These are phyloP conservation scores for Ceratobasidium papillatum DNA, from an alignment of 1,284 basidiomycete species.

Conservation along the genomic window DNA sequence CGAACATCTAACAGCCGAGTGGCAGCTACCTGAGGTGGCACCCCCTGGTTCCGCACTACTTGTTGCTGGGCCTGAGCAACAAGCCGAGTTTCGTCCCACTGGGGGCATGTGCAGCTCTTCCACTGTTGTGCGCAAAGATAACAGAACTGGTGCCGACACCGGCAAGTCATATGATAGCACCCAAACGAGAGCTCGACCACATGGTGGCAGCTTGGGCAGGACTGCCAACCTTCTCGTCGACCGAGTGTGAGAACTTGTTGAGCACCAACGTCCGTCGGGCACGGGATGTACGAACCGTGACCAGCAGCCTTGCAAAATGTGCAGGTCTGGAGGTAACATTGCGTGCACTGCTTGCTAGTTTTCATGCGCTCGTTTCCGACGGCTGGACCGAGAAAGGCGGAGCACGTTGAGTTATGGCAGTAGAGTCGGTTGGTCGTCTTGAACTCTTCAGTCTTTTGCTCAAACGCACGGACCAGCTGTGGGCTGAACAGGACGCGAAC, in stretches of 20 bases:
- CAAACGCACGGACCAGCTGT: conserved; percentile 48
- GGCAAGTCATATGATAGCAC: conserved; percentile 37
- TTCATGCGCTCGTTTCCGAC: background rate
- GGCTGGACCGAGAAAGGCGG: conserved; percentile 59
- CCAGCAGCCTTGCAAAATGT: conserved; percentile 55
- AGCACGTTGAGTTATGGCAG: conserved; percentile 59
- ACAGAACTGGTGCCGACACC: conserved; percentile 30
- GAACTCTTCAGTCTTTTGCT: conserved; percentile 53
- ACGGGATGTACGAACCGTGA: conserved; percentile 51
- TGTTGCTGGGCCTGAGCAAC: conserved; percentile 52
- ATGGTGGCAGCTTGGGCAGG: conserved; percentile 32
- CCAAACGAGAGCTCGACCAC: conserved; percentile 29
- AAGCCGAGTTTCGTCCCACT: conserved; percentile 63
- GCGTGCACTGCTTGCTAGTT: background rate
- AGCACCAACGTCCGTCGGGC: conserved; percentile 50
- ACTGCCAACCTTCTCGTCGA: conserved; percentile 33
- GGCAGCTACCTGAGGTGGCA: conserved; percentile 1
- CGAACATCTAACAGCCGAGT: conserved; percentile 48
- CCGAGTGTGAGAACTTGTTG: conserved; percentile 57
- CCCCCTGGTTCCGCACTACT: conserved; percentile 53
- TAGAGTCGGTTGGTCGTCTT: conserved; percentile 56
- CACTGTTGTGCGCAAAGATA: conserved; percentile 31
- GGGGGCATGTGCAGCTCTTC: conserved; percentile 54
- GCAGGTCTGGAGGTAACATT: conserved; percentile 56
- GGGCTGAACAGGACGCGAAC: conserved; percentile 50